These are phyloP conservation scores for Endothia cerciana DNA, from an alignment of 2,329 filamentous ascomycete genomes.

Conservation along the genomic window DNA sequence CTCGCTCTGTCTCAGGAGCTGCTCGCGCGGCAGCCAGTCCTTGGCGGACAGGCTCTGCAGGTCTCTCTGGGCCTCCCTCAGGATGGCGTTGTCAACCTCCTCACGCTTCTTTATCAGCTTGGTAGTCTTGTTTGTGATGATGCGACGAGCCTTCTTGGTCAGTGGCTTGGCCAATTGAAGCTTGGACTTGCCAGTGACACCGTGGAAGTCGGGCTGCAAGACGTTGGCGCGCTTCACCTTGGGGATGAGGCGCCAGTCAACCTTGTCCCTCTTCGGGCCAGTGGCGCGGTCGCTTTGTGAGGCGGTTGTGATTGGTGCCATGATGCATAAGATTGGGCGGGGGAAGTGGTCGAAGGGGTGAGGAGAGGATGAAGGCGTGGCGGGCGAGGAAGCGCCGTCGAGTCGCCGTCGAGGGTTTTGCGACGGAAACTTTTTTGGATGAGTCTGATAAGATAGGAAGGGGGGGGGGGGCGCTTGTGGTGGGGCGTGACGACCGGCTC, in stretches of 20 bases:
- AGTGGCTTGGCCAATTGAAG: slow-evolving; percentile 28
- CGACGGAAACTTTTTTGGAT: slow-evolving; percentile 9
- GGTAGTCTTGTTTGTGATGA: slow-evolving; percentile 26
- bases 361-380: too few species aligned
- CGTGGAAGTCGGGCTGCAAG: not conserved
- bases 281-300: not conserved
- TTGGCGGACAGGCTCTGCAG: slow-evolving; percentile 1
- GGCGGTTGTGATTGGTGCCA: not conserved
- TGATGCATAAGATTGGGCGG: not conserved
- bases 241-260: not conserved
- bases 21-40: slow-evolving; percentile 29
- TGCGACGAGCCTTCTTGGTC: slow-evolving; percentile 25
- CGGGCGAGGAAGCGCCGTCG: not conserved
- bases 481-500: not conserved
- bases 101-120: slow-evolving; percentile 32
- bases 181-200: slow-evolving; percentile 11
- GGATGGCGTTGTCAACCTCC: slow-evolving; percentile 30
- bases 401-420: not conserved
- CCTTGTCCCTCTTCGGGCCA: not conserved
- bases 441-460: slow-evolving; percentile 10
- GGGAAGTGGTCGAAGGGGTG: not conserved
- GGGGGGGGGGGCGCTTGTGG: not conserved
- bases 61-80: slow-evolving; percentile 25
- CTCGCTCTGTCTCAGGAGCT: slow-evolving; percentile 27
- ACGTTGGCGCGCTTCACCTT: not conserved